phyloP scores from a whole-genome alignment of 2,329 filamentous ascomycete species.

The Drechslerella dactyloides region DNA sequence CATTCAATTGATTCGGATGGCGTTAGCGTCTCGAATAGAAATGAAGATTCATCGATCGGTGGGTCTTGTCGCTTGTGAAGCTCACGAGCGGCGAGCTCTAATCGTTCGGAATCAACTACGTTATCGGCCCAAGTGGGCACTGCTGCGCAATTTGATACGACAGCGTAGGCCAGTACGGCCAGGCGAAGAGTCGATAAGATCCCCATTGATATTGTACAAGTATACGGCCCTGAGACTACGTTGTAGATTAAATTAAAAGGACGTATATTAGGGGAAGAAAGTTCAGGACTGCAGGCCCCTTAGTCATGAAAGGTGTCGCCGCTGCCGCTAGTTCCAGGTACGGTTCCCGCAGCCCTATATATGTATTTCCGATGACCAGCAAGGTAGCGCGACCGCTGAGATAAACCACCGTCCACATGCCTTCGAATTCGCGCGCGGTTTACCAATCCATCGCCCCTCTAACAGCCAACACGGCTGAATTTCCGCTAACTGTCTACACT shows the following conservation, averaged over 20 bases:
- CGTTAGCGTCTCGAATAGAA: constrained; percentile 35
- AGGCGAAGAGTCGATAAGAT: constrained; percentile 23
- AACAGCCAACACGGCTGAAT: not conserved
- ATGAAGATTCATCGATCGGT: constrained; percentile 23
- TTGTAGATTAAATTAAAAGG: too few relatives aligned
- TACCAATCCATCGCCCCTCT: too few relatives aligned
- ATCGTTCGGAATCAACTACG: not conserved
- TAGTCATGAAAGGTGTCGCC: too few relatives aligned
- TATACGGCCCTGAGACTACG: too few relatives aligned
- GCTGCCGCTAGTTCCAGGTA: too few relatives aligned
- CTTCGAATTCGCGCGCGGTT: too few relatives aligned
- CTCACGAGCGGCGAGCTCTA: not conserved
- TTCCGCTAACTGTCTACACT: not conserved
- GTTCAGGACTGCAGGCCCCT: too few relatives aligned
- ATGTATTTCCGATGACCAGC: too few relatives aligned
- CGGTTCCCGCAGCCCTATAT: too few relatives aligned
- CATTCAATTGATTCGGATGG: constrained; percentile 33
- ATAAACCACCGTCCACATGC: too few relatives aligned
- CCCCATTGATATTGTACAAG: constrained; percentile 15
- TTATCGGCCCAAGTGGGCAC: constrained; percentile 7
- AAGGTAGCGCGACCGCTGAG: too few relatives aligned
- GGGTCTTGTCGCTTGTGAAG: not conserved
- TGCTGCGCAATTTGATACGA: constrained; percentile 23
- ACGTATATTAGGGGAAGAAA: too few relatives aligned
- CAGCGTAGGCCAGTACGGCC: constrained; percentile 10